Evolutionary conservation across 805 yeast genomes (phyloP), one percentile per base, ranked within the genome.

Genomic region (Yarrowia sp.): DNA sequence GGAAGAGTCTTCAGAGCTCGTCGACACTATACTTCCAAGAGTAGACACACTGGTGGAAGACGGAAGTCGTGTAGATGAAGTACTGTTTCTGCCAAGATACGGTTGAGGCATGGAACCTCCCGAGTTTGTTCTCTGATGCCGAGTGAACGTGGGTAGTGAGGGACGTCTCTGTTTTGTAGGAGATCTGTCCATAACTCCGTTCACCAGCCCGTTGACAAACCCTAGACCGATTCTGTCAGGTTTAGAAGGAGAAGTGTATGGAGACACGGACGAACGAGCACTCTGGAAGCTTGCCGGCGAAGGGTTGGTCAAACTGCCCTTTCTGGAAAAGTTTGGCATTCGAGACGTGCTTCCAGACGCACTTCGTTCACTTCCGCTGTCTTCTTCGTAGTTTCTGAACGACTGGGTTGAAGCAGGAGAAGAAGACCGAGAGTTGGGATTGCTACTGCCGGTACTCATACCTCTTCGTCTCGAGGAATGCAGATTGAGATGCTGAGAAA

Each of bases 51-150:
- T 35, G 1, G 65, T 59, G 8, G 52, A 43, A 3, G 52, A 43
- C 14, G 65, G 65, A 10, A 59, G 42, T 14, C 65, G 15, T 15
- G 65, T 59, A 3, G 42, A 43, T 2, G 65, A 59, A 7, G 65
- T 56, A n/a, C 48, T 35, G 52, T 59, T 59, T 14, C 65, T 59
- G 1, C 52, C 52, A 0, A 59, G 42, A 8, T 59, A 59, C 15
- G 65, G 65, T 35, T 59, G 65, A 2, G 65, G 65, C 52, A 59
- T 59, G 19, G 52, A 43, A 2, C 65, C 65, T 7, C 65, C 65
- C 0, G 65, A 59, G n/a, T 59, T 59, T 2, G 65, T 59, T 3
- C 65, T 22, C n/a, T 59, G 65, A 9, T 59, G 65, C 1, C 65
- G 52, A 1, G 65, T 59, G 16, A 59, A 59, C 14, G 65, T 59